Percentiles rank a stretch among this genome's conserved stretches.
Evolutionary conservation across 371 early-diverging fungal genomes (phyloP).

Genomic region (Circinella minor): DNA sequence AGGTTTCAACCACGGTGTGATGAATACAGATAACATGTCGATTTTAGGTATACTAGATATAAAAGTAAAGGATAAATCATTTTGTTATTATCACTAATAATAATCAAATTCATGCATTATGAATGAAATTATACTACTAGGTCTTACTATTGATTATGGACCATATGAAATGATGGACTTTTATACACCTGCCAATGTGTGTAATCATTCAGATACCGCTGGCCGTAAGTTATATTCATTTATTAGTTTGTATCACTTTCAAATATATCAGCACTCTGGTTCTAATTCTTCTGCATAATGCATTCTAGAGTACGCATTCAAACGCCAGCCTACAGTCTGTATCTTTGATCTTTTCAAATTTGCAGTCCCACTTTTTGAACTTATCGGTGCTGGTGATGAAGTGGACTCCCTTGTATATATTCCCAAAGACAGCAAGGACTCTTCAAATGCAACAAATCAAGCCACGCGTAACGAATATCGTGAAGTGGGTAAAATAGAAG

Average conservation of each 20-base stretch:
- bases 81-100: not conserved
- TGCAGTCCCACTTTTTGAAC: conserved; percentile 67
- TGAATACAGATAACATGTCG: conserved; percentile 94
- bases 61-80: too few relatives aligned
- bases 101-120: too few relatives aligned
- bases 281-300: not conserved
- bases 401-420: conserved; percentile 43
- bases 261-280: not conserved
- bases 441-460: conserved; percentile 26
- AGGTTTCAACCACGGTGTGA: conserved; percentile 89
- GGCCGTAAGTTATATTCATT: conserved; percentile 47
- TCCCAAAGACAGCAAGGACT: conserved; percentile 26
- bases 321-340: conserved; percentile 84
- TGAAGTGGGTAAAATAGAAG: conserved; percentile 48
- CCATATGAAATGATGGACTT: conserved; percentile 87
- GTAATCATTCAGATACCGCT: conserved; percentile 76
- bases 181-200: conserved; percentile 78
- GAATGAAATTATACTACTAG: conserved; percentile 18
- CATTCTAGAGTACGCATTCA: conserved; percentile 73
- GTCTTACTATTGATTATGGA: conserved; percentile 89
- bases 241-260: not conserved
- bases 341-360: conserved; percentile 83
- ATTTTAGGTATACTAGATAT: conserved; percentile 48
- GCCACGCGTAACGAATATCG: conserved; percentile 28
- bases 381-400: conserved; percentile 66